Evolutionary conservation across 2,329 filamentous ascomycete species (phyloP).

Genomic region (Byssochlamys sp.): DNA sequence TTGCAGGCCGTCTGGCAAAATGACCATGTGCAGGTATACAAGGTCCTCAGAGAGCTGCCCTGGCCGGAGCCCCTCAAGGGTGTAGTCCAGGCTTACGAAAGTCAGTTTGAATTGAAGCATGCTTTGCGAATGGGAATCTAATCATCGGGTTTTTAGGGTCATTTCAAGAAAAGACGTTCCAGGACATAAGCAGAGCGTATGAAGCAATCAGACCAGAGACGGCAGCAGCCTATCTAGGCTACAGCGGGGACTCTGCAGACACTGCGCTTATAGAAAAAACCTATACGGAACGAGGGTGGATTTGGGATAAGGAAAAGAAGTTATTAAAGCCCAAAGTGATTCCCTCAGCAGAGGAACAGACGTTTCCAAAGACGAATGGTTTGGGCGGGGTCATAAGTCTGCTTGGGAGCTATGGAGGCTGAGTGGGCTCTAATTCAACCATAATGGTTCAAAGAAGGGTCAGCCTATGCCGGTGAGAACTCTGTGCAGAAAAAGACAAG

Average conservation of each 20-base stretch:
- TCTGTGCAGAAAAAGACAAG: not conserved
- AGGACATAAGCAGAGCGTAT: conserved; percentile 30
- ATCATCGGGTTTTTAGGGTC: conserved; percentile 12
- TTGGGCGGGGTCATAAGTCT: conserved; percentile 26
- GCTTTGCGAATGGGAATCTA: not conserved
- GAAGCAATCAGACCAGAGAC: conserved; percentile 28
- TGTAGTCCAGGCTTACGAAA: conserved; percentile 25
- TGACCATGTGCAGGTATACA: conserved; percentile 27
- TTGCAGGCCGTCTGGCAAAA: conserved; percentile 31
- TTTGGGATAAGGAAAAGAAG: conserved; percentile 25
- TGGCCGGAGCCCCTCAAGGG: conserved; percentile 26
- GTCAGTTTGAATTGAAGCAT: conserved; percentile 15
- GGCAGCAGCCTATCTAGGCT: conserved; percentile 28
- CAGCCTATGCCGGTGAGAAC: not conserved
- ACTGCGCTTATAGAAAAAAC: conserved; percentile 21
- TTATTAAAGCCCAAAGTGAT: conserved; percentile 26
- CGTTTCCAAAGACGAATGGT: conserved; percentile 13
- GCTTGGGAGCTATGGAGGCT: conserved; percentile 20
- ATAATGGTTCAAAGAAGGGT: not conserved
- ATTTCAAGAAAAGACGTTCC: conserved; percentile 30
- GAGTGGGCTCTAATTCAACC: conserved; percentile 4
- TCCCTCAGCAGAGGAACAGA: conserved; percentile 8
- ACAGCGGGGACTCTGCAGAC: conserved; percentile 19
- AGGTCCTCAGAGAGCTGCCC: conserved; percentile 20
- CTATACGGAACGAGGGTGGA: conserved; percentile 29